These are phyloP conservation scores for Apiotrichum akiyoshidainum DNA, from an alignment of 1,284 basidiomycete species.

Conservation along the genomic window DNA sequence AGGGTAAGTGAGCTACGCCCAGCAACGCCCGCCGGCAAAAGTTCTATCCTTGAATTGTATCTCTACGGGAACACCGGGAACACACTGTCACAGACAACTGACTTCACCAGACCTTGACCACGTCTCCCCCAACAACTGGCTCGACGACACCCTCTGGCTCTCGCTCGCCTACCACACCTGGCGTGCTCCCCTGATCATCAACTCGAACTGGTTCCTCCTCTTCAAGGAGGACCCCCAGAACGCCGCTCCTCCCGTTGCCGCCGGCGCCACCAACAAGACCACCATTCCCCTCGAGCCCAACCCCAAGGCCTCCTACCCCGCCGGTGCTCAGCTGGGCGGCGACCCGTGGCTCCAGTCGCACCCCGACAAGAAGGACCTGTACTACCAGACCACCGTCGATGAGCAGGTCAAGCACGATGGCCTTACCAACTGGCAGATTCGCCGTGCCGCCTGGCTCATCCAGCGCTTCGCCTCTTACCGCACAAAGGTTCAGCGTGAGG, in stretches of 20 bases:
- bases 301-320: conserved; percentile 23
- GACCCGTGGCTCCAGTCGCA: conserved; percentile 55
- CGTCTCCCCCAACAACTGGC: conserved; percentile 85
- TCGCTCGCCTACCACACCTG: conserved; percentile 87
- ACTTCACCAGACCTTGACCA: conserved; percentile 70
- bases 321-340: conserved; percentile 39
- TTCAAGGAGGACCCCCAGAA: conserved; percentile 59
- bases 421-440: conserved; percentile 77
- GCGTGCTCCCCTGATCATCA: conserved; percentile 79
- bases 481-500: conserved; percentile 56
- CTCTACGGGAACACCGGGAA: too few species aligned
- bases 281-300: conserved; percentile 24
- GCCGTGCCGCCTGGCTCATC: conserved; percentile 79
- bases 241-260: conserved; percentile 40
- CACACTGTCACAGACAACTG: conserved; percentile 1
- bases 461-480: conserved; percentile 77
- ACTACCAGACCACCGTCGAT: conserved; percentile 41
- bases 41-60: background rate
- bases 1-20: conserved; percentile 56
- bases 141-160: conserved; percentile 92
- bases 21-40: background rate
- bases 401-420: conserved; percentile 50
- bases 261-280: conserved; percentile 16
- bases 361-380: conserved; percentile 35
- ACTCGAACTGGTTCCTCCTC: conserved; percentile 98